A percentile compares a stretch with the other conserved stretches of the same genome.
phyloP scores from a whole-genome alignment of 192 early-diverging fungal species.

The Mortierella claussenii region DNA sequence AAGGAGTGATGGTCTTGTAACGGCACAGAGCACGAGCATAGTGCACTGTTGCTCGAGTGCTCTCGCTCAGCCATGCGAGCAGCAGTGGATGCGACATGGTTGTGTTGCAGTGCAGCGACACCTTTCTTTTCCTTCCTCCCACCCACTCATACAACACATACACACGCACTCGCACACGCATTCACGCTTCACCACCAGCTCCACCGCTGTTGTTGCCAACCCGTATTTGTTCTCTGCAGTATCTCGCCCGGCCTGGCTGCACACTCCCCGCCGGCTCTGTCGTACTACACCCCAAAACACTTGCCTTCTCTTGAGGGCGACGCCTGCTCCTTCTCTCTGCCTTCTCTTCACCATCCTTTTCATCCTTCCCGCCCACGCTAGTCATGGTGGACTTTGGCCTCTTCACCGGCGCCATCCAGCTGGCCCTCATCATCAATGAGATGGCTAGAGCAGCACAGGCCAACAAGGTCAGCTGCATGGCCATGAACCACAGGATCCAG shows the following conservation, averaged over 20 bases:
- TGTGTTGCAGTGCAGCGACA: no score
- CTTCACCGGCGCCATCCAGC: conserved; percentile 38
- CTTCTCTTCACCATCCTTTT: neutral
- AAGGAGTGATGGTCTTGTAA: no score
- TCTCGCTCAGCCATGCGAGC: no score
- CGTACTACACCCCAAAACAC: neutral
- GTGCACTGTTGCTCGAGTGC: no score
- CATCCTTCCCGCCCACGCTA: neutral
- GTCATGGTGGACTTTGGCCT: conserved; percentile 41
- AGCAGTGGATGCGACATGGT: no score
- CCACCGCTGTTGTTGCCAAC: neutral
- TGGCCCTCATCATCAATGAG: conserved; percentile 43
- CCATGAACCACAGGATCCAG: conserved; percentile 53
- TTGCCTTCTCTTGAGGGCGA: no score
- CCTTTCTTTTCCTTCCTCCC: no score
- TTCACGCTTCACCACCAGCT: neutral
- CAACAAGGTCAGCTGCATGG: conserved; percentile 44
- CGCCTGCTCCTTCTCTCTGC: neutral
- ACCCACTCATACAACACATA: no score
- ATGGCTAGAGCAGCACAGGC: conserved; percentile 38
- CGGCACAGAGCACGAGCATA: no score
- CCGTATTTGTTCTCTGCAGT: no score
- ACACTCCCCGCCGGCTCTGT: neutral
- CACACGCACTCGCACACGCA: no score
- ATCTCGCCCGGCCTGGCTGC: no score